A percentile compares a stretch with the other conserved stretches of the same genome.
Conservation (phyloP, 257 asterid species). For the Perilla frutescens region DNA sequence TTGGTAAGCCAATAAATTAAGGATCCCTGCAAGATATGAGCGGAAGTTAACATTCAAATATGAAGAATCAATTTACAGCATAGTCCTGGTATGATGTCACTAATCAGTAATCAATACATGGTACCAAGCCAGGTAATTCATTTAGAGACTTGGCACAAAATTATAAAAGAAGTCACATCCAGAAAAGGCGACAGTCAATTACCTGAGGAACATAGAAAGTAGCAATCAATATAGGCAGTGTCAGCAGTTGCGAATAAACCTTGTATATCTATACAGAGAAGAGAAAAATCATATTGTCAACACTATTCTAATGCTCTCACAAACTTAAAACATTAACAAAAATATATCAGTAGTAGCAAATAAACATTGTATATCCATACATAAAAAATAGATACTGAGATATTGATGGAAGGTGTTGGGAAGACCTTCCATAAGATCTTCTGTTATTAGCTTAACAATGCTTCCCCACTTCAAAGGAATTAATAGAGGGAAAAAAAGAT, state of each 20-base stretch:
- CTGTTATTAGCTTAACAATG: constrained; percentile 14
- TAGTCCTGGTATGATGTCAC: constrained; percentile 12
- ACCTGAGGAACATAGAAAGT: constrained; percentile 86
- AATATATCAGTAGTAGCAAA: too few relatives aligned
- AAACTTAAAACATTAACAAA: constrained; percentile 2
- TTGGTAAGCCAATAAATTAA: constrained; percentile 86
- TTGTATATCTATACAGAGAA: constrained; percentile 62
- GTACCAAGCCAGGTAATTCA: not conserved
- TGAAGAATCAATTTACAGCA: constrained; percentile 17
- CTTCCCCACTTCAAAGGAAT: constrained; percentile 15
- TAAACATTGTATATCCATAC: not conserved
- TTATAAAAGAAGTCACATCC: constrained; percentile 23
- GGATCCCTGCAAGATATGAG: constrained; percentile 75
- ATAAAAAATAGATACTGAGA: not conserved
- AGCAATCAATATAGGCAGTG: constrained; percentile 68
- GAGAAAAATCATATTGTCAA: constrained; percentile 30
- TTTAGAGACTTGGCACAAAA: not conserved
- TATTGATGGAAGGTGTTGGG: not conserved
- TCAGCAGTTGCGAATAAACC: constrained; percentile 72
- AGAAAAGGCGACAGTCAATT: constrained; percentile 20
- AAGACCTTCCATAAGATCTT: constrained; percentile 19
- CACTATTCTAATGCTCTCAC: constrained; percentile 18
- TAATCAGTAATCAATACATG: not conserved
- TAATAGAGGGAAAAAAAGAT: constrained; percentile 12
- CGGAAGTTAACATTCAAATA: constrained; percentile 17